Base-by-base conservation (phyloP, 176 grass and related monocot species). In the Avena sativa region DNA sequence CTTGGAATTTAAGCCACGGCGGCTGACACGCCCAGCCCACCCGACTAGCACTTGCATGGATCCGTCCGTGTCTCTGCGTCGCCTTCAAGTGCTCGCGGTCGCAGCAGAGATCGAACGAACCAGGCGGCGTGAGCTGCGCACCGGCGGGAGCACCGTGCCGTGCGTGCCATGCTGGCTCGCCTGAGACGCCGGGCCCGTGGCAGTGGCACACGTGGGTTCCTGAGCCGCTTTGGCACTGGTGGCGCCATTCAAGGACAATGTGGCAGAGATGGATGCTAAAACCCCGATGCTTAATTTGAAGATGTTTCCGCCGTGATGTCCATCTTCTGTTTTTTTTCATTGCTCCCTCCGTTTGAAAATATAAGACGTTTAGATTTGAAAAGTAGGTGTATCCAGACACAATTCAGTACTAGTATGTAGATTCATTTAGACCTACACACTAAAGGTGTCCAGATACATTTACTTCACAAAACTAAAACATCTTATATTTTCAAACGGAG, bases 1-100 rank as follows among this genome's bases (percentile, higher is more conserved):
- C 89, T 88, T 84, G 49, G 79, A 88, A 91, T 88, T 88, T 71
- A 95, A 94, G 91, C 75, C 82, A 84, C 85, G 78, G 1, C 2
- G 47, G 20, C 52, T 76, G 84, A 84, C 75, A 90, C 16, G 78
- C 43, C 56, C 58, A 20, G 3, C 12, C n/a, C 61, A 71, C 44
- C 67, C n/a, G 8, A 5, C 0, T 32, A 80, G 32, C 46, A 52
- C 51, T 6, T 6, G 16, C 57, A 12, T 61, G 15, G 38, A 46
- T 40, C 47, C 55, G 69, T 20, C 51, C 12, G 26, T 15, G 68
- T 12, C 19, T 26, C 15, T n/a, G 30, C 49, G 38, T 79, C 49
- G 47, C 40, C 26, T 49, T 91, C 34, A 71, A 81, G 79, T 20
- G 81, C 69, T 49, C 61, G 61, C 4, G 5, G 61, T 3, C 7